Evolutionary conservation across 2,329 filamentous ascomycete genomes (phyloP).

Genomic region (Rutstroemia sp.): DNA sequence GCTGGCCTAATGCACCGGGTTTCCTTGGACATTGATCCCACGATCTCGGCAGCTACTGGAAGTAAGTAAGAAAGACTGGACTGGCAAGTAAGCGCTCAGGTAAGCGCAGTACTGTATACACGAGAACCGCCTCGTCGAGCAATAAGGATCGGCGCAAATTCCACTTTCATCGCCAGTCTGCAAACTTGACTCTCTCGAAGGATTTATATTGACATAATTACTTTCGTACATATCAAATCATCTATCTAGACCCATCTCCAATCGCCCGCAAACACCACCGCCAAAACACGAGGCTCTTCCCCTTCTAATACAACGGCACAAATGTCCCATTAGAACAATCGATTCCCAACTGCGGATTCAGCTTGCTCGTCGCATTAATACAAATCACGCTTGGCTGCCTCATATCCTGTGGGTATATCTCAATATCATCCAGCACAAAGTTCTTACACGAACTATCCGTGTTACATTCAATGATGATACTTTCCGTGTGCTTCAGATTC

Average conservation of each 20-base stretch:
- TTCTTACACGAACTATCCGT: constrained; percentile 33
- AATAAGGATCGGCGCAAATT: too few species aligned
- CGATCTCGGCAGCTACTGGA: too few species aligned
- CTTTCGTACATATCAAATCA: too few species aligned
- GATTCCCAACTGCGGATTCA: constrained; percentile 32
- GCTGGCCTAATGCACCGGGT: too few species aligned
- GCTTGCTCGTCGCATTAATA: constrained; percentile 28
- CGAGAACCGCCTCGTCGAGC: too few species aligned
- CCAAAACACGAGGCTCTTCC: neutral
- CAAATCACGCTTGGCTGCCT: constrained; percentile 29
- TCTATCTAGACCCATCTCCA: neutral
- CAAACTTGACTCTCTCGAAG: too few species aligned
- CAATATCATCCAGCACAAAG: constrained; percentile 29
- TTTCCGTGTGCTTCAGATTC: constrained; percentile 34
- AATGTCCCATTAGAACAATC: constrained; percentile 32
- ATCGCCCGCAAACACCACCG: neutral
- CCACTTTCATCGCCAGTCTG: too few species aligned
- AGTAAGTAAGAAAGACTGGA: too few species aligned
- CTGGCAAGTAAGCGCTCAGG: too few species aligned
- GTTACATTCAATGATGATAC: constrained; percentile 36
- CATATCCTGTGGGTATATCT: constrained; percentile 29
- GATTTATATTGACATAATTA: too few species aligned
- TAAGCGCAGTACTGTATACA: too few species aligned
- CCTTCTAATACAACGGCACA: constrained; percentile 1
- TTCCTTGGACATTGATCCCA: too few species aligned